phyloP scores from a whole-genome alignment of 1,139 yeast species.

The Yamadazyma buinensis region DNA sequence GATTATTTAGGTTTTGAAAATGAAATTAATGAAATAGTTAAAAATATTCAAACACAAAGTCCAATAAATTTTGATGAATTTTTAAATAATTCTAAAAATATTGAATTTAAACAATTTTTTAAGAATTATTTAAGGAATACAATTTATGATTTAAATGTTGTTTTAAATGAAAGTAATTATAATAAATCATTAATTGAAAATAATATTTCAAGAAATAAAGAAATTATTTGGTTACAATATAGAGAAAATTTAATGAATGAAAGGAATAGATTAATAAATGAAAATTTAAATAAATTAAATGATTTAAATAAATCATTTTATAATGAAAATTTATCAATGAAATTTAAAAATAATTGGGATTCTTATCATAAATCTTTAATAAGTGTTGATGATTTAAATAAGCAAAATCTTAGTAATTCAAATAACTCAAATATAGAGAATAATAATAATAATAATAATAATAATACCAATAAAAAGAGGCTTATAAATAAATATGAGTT shows the following conservation, averaged over 20 bases:
- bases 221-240: constrained; percentile 34
- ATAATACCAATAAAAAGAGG: too few relatives aligned
- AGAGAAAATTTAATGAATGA: constrained; percentile 19
- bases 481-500: constrained; percentile 30
- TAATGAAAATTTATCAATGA: constrained; percentile 16
- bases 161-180: constrained; percentile 28
- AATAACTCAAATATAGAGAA: not conserved
- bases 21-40: constrained; percentile 15
- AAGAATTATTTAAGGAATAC: constrained; percentile 23
- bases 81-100: constrained; percentile 11
- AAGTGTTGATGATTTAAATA: constrained; percentile 10
- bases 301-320: constrained; percentile 26
- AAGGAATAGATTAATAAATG: constrained; percentile 21
- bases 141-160: constrained; percentile 22
- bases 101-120: constrained; percentile 33
- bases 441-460: too few relatives aligned
- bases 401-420: constrained; percentile 3
- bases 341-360: constrained; percentile 14
- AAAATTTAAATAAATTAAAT: constrained; percentile 22
- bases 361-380: constrained; percentile 32
- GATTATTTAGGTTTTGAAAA: constrained; percentile 25
- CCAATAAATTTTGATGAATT: constrained; percentile 33
- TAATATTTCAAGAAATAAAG: constrained; percentile 24
- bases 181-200: constrained; percentile 23
- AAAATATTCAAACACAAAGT: constrained; percentile 28